These are phyloP conservation scores for Conticribra guillardii DNA, from an alignment of 108 stramenopile species.

Conservation along the genomic window DNA sequence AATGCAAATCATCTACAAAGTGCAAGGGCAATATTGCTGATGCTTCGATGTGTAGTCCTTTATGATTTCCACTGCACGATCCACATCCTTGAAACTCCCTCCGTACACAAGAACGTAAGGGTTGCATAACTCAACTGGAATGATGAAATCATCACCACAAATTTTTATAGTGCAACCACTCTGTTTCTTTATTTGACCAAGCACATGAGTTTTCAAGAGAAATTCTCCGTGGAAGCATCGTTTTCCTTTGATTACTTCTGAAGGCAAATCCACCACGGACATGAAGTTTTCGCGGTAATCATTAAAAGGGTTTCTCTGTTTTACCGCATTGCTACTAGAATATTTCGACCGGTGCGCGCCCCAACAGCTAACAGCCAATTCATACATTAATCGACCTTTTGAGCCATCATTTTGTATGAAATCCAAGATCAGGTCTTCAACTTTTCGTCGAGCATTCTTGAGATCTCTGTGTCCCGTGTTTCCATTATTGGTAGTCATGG, in stretches of 20 bases:
- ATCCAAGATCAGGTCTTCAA: background rate
- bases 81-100: background rate
- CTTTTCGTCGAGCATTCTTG: background rate
- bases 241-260: background rate
- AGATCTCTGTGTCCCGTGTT: too few relatives aligned
- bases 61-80: constrained; percentile 1
- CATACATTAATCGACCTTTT: background rate
- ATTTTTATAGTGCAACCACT: background rate
- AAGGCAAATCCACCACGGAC: background rate
- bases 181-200: background rate
- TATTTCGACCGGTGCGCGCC: background rate
- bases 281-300: background rate
- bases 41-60: too few relatives aligned
- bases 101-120: constrained; percentile 1
- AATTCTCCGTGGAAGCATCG: background rate
- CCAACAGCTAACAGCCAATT: background rate
- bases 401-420: constrained; percentile 3
- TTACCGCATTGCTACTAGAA: background rate
- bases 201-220: background rate
- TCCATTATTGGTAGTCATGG: too few relatives aligned
- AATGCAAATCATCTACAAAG: too few relatives aligned
- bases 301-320: background rate
- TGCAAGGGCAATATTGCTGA: too few relatives aligned
- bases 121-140: background rate
- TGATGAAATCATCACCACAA: background rate